phyloP scores from a whole-genome alignment of 495 filamentous ascomycete genomes.

The Aspergillus heteromorphus region DNA sequence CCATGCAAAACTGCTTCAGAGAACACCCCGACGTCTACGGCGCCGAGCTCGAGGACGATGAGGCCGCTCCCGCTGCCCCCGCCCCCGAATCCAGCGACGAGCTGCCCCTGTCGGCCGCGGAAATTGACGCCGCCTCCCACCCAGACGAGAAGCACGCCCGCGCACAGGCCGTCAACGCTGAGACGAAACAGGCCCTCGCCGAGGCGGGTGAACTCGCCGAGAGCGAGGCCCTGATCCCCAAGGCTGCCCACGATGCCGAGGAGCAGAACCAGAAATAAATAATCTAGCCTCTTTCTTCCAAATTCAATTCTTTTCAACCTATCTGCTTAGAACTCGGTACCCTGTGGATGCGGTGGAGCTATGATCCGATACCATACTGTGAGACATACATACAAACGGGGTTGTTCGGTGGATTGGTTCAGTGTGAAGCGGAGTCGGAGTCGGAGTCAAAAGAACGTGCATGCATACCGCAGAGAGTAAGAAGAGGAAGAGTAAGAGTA shows the following conservation, averaged over 20 bases:
- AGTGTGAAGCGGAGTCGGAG: not conserved
- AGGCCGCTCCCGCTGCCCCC: constrained; percentile 40
- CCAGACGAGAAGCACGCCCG: constrained; percentile 23
- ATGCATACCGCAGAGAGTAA: too few species aligned
- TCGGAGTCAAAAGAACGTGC: too few species aligned
- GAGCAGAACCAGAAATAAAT: constrained; percentile 27
- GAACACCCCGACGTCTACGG: constrained; percentile 88
- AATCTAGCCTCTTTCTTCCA: too few species aligned
- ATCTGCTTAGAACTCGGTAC: not conserved
- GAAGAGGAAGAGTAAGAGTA: not conserved
- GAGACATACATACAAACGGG: too few species aligned
- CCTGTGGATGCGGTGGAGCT: not conserved
- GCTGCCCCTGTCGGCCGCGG: constrained; percentile 3
- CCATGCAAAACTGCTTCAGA: constrained; percentile 96
- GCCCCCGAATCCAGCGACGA: constrained; percentile 12
- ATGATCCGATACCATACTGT: too few species aligned
- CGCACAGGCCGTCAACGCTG: constrained; percentile 20
- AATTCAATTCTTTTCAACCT: not conserved
- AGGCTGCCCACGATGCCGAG: constrained; percentile 46
- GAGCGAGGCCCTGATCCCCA: constrained; percentile 43
- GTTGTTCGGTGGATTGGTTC: not conserved
- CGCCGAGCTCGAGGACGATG: constrained; percentile 81
- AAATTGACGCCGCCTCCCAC: constrained; percentile 17
- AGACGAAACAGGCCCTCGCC: constrained; percentile 20
- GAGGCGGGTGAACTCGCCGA: constrained; percentile 27